These are phyloP conservation scores for Cryptococcus jaspeensis DNA, from an alignment of 1,284 basidiomycete genomes.

Conservation along the genomic window DNA sequence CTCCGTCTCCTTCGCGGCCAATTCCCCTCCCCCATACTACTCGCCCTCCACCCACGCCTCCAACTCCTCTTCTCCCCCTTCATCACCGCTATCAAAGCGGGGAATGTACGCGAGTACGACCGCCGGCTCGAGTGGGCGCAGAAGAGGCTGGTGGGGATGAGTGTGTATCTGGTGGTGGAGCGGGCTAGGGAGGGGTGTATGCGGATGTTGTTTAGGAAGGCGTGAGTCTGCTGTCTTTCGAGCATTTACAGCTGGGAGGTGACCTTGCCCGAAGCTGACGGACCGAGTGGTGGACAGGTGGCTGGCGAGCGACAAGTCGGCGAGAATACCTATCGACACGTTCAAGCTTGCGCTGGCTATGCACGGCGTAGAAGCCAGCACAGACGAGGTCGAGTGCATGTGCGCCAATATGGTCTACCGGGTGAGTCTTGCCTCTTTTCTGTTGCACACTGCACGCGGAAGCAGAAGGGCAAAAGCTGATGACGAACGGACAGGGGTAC, in stretches of 20 bases:
- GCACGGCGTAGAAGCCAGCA: slow-evolving; percentile 57
- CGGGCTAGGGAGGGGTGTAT: slow-evolving; percentile 82
- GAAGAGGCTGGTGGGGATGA: slow-evolving; percentile 75
- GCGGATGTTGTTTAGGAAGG: slow-evolving; percentile 77
- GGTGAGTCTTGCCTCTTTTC: slow-evolving; percentile 34
- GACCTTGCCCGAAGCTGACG: not conserved
- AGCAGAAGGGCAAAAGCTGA: not conserved
- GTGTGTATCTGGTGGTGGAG: slow-evolving; percentile 82
- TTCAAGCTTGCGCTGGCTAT: slow-evolving; percentile 70
- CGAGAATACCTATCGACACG: slow-evolving; percentile 71
- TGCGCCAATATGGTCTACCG: slow-evolving; percentile 92
- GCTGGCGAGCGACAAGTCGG: slow-evolving; percentile 67
- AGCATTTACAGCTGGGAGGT: not conserved
- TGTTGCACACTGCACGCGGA: not conserved
- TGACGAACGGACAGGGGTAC: slow-evolving; percentile 59
- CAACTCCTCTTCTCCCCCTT: slow-evolving; percentile 75
- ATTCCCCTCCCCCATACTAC: slow-evolving; percentile 68
- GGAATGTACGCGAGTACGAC: slow-evolving; percentile 81
- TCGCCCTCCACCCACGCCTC: slow-evolving; percentile 70
- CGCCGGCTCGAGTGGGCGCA: slow-evolving; percentile 62
- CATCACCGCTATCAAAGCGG: slow-evolving; percentile 69
- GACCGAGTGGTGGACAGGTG: slow-evolving; percentile 58
- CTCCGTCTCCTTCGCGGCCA: slow-evolving; percentile 81
- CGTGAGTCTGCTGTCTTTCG: slow-evolving; percentile 58
- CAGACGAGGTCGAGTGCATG: slow-evolving; percentile 88